These are phyloP conservation scores for Phylloporus rhodoxanthus DNA, from an alignment of 768 basidiomycete genomes.

Conservation along the genomic window DNA sequence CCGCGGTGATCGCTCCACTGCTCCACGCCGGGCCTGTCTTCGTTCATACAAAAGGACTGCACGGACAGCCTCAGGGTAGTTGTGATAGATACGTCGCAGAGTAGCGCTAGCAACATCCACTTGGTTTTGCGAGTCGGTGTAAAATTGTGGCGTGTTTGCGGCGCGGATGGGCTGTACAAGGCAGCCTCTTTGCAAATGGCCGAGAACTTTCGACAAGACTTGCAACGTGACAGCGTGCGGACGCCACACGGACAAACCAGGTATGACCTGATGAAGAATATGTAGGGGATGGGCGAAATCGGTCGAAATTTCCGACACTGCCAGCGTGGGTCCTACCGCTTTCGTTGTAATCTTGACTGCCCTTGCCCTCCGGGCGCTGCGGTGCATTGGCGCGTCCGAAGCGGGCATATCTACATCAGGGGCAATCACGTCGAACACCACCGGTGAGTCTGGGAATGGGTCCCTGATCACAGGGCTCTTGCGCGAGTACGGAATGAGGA, in stretches of 20 bases:
- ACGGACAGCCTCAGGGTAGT: slow-evolving; percentile 45
- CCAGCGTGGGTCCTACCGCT: slow-evolving; percentile 11
- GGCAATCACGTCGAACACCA: slow-evolving; percentile 32
- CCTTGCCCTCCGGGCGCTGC: slow-evolving; percentile 21
- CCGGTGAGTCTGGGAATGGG: slow-evolving; percentile 34
- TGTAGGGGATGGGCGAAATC: slow-evolving; percentile 58
- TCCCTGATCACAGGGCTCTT: slow-evolving; percentile 26
- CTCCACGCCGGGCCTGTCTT: slow-evolving; percentile 23
- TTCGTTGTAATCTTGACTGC: slow-evolving; percentile 18
- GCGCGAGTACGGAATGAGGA: slow-evolving; percentile 58
- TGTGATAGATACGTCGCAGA: slow-evolving; percentile 41
- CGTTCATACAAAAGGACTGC: slow-evolving; percentile 32
- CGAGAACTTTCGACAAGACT: slow-evolving; percentile 42
- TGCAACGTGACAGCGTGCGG: slow-evolving; percentile 50
- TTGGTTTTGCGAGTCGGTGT: slow-evolving; percentile 19
- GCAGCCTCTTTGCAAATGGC: slow-evolving; percentile 46
- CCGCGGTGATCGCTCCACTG: slow-evolving; percentile 9
- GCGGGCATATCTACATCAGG: slow-evolving; percentile 23
- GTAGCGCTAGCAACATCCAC: slow-evolving; percentile 35
- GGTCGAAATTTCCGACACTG: slow-evolving; percentile 17
- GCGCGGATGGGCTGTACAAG: slow-evolving; percentile 39
- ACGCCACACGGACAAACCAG: slow-evolving; percentile 60
- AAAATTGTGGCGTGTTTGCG: slow-evolving; percentile 17
- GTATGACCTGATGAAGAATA: slow-evolving; percentile 57
- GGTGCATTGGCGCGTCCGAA: slow-evolving; percentile 28